These are phyloP conservation scores for Saccharomyces pastorianus DNA, from an alignment of 1,139 yeast species.

Conservation along the genomic window DNA sequence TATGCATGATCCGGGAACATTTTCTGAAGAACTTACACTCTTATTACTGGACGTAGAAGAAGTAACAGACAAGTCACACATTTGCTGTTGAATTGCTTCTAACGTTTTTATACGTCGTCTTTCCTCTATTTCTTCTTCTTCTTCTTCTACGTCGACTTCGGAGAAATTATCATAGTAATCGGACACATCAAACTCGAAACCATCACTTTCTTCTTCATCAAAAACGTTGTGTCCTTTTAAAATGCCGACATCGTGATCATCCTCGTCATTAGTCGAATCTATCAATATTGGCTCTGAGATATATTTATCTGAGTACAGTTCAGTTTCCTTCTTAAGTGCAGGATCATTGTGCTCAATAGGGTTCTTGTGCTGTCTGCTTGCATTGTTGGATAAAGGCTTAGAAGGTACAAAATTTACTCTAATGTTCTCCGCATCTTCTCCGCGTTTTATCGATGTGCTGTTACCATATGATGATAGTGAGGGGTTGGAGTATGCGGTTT, in stretches of 20 bases:
- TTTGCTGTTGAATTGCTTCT: conserved; percentile 24
- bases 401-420: conserved; percentile 20
- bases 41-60: conserved; percentile 6
- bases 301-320: conserved; percentile 28
- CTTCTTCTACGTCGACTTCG: conserved; percentile 18
- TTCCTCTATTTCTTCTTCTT: conserved; percentile 14
- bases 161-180: conserved; percentile 20
- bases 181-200: conserved; percentile 18
- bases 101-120: conserved; percentile 19
- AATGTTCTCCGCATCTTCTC: background rate
- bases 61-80: conserved; percentile 10
- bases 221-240: background rate
- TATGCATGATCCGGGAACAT: background rate
- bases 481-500: background rate
- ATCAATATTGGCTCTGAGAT: conserved; percentile 12
- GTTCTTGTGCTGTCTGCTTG: background rate
- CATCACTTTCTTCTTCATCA: conserved; percentile 61
- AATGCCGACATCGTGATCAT: background rate
- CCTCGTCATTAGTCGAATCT: conserved; percentile 11
- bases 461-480: background rate
- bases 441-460: background rate
- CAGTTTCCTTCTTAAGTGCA: background rate
- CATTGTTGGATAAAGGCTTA: conserved; percentile 29
- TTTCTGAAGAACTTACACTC: background rate
- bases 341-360: background rate